Base-by-base conservation (phyloP, 352 stramenopile species). In the Phytophthora pistaciae region DNA sequence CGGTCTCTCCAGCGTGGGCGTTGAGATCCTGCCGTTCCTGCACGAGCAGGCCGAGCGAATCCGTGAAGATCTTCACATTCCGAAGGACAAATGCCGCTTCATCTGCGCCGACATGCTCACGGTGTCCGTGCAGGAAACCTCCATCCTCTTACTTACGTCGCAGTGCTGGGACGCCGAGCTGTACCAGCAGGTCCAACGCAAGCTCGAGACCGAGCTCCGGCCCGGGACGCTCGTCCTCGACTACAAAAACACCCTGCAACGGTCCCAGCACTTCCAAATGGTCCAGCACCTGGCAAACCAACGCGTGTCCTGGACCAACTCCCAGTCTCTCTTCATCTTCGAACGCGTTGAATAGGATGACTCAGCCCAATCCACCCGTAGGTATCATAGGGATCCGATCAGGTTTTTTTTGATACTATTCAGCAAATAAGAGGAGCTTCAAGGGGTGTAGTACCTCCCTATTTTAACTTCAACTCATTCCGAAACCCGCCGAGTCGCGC, bases 1-100 rank as follows among this genome's bases (percentile, higher is more conserved):
- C 13, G 68, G 60, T n/a, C 44, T 85, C 18, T 54, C 40, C 14
- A 79, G 67, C 40, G 50, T 66, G 1, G 84, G 84, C 3, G 72
- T 90, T 27, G 84, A 92, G 60, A 87, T 92, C 42, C 62, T 90
- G 5, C 69, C 72, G 14, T 90, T 80, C 53, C 68, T 92, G 9
- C 62, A 79, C 54, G 7, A 72, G 5, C 48, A 74, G 14, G 74
- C 80, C 3, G 59, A 78, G 20, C 49, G 66, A 38, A 65, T 72
- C 10, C 65, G 60, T 0, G 10, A 59, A 1, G 56, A 69, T 7
- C 25, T 82, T 11, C 49, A 57, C 8, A 50, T 68, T 20, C 60
- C 68, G 9, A 49, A 25, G 31, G 33, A 50, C 11, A 49, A 29
- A 18, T 82, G 80, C 29, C 13, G 23, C n/a, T 85, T 89, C 40